phyloP scores from a whole-genome alignment of 257 asterid species.

The Paulownia fortunei region DNA sequence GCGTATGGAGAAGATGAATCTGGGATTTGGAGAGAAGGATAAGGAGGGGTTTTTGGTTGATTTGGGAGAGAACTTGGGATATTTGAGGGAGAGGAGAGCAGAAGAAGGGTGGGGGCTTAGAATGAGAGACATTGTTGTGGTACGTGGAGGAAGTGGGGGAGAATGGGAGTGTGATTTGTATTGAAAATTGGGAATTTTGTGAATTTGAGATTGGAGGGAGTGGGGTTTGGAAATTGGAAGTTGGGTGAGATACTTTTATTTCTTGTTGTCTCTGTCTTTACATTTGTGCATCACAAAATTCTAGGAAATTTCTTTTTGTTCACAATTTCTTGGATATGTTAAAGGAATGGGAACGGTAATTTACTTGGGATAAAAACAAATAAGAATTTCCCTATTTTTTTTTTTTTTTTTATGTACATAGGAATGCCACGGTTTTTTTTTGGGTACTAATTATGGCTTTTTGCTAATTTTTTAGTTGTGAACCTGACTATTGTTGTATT shows the following conservation, averaged over 20 bases:
- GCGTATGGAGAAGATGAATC: constrained; percentile 36
- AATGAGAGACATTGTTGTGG: constrained; percentile 47
- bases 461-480: no score
- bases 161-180: no score
- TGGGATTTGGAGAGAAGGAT: constrained; percentile 36
- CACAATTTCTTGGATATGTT: neutral
- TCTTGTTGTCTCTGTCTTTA: neutral
- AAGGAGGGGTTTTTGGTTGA: constrained; percentile 30
- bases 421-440: no score
- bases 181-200: no score
- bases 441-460: no score
- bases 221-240: neutral
- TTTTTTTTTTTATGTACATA: no score
- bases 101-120: constrained; percentile 38
- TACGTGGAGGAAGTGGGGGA: no score
- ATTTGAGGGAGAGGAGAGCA: constrained; percentile 25
- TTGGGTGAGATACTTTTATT: neutral
- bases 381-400: no score
- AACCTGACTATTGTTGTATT: no score
- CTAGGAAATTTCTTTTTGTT: neutral
- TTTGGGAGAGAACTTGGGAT: constrained; percentile 22
- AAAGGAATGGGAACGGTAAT: no score
- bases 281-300: neutral
- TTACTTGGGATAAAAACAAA: no score
- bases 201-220: no score